Evolutionary conservation across 768 basidiomycete species (phyloP), one percentile per base, ranked within the genome.

Genomic region (Amylocystis lapponica): DNA sequence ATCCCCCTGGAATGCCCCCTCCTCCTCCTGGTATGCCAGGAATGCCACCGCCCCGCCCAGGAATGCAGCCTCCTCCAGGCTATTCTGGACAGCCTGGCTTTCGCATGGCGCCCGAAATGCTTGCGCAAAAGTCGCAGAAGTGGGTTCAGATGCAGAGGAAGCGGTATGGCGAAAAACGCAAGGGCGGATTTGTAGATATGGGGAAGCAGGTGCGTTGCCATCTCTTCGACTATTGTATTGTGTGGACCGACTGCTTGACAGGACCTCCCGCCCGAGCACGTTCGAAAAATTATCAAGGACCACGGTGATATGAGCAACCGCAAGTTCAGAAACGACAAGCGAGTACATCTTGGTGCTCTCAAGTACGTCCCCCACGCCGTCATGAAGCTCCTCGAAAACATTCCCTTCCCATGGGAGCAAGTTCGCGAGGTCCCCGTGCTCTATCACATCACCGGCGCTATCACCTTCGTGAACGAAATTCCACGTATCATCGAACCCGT

Each of bases 291-390:
- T 57, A 93, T 98, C 72, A 94, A 97, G 69, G 96, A 98, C 66
- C 95, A 98, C 57, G 94, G 95, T 52, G 94, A 97, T 70, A 97
- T 99, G 96, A 93, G 90, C 66, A 95, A 94, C 64, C 81, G 96
- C 63, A 99, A 99, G 73, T 99, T 98, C 66, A 75, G 96, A 54
- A 96, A 95, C 61, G 96, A 99, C 74, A 99, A 99, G 71, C 90
- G 96, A 50, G 96, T 99, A 31, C 96, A 99, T 67, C 81, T 99
- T 23, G 96, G 96, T 52, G 96, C 96, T 27, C 77, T 98, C 59
- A 92, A 92, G 69, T 99, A 98, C 63, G 94, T 99, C 39, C 96
- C 96, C 17, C 96, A 99, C 66, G 96, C 96, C 32, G 96, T 99
- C 47, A 89, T 98, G 85, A 99, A 99, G 69, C 76, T 99, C 49